Conservation (phyloP, 2,329 filamentous ascomycete species). For the Diatrype stigma region DNA sequence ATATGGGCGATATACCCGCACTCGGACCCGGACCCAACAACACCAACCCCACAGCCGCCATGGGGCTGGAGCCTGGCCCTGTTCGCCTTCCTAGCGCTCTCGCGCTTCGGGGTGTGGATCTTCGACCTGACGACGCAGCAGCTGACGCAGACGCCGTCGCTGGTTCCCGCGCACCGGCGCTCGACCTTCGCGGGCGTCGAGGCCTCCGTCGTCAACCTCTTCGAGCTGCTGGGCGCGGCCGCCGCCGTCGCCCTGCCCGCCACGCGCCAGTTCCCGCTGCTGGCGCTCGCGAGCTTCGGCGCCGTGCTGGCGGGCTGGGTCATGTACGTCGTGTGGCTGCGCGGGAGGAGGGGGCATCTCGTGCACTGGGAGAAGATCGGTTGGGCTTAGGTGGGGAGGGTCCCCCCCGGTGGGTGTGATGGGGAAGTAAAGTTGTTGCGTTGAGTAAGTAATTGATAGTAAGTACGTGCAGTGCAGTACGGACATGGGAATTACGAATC, state of each 20-base stretch:
- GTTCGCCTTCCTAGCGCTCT: constrained; percentile 36
- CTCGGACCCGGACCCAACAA: constrained; percentile 5
- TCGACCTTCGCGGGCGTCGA: constrained; percentile 40
- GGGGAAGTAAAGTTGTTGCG: no score
- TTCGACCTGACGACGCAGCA: constrained; percentile 41
- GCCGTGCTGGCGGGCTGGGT: constrained; percentile 27
- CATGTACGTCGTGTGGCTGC: constrained; percentile 35
- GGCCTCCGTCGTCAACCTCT: constrained; percentile 33
- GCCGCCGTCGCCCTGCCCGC: constrained; percentile 32
- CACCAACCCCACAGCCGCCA: constrained; percentile 6
- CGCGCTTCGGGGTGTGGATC: constrained; percentile 40
- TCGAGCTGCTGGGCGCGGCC: constrained; percentile 34
- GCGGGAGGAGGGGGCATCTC: constrained; percentile 33
- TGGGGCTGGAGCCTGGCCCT: constrained; percentile 28
- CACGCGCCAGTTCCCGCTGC: constrained; percentile 34
- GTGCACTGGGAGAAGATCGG: constrained; percentile 27
- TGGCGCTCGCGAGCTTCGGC: constrained; percentile 32
- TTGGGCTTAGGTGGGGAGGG: no score
- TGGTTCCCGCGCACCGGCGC: constrained; percentile 25
- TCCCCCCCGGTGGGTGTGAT: no score
- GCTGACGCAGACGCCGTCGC: constrained; percentile 33
- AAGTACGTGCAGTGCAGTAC: no score
- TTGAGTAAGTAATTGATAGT: no score
- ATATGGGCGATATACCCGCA: constrained; percentile 26
- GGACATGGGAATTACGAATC: no score